Conservation (phyloP, 768 basidiomycete genomes). For the Pisolithus sp. region DNA sequence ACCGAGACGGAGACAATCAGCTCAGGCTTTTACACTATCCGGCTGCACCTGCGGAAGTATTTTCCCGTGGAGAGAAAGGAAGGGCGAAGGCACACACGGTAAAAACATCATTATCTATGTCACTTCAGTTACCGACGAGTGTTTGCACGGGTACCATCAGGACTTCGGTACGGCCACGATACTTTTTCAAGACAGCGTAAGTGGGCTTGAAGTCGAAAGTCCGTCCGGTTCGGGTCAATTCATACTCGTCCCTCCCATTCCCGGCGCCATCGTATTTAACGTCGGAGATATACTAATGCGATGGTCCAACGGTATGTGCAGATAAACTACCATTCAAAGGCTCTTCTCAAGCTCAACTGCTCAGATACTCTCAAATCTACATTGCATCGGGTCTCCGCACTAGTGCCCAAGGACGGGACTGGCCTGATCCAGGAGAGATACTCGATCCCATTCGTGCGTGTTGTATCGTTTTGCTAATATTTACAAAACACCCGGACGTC, state of each 20-base stretch:
- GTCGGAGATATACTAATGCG: conserved; percentile 47
- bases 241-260: conserved; percentile 36
- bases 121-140: not conserved
- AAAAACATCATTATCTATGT: not conserved
- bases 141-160: not conserved
- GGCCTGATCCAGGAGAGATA: conserved; percentile 46
- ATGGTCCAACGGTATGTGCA: conserved; percentile 29
- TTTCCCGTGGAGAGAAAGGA: conserved; percentile 25
- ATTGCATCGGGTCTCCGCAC: conserved; percentile 46
- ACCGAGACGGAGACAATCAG: conserved; percentile 44
- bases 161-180: conserved; percentile 57
- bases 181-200: conserved; percentile 53
- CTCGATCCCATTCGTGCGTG: conserved; percentile 55
- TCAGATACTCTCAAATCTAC: conserved; percentile 31
- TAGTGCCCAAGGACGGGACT: conserved; percentile 13
- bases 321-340: not conserved
- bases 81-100: conserved; percentile 32
- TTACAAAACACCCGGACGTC: not conserved
- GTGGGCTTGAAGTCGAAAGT: conserved; percentile 58
- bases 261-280: conserved; percentile 45
- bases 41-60: conserved; percentile 19
- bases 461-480: not conserved
- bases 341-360: not conserved
- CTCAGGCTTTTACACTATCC: conserved; percentile 56
- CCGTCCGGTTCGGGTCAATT: conserved; percentile 41